These are phyloP conservation scores for Sporothrix pseudoabietina DNA, from an alignment of 2,329 filamentous ascomycete species.

Conservation along the genomic window DNA sequence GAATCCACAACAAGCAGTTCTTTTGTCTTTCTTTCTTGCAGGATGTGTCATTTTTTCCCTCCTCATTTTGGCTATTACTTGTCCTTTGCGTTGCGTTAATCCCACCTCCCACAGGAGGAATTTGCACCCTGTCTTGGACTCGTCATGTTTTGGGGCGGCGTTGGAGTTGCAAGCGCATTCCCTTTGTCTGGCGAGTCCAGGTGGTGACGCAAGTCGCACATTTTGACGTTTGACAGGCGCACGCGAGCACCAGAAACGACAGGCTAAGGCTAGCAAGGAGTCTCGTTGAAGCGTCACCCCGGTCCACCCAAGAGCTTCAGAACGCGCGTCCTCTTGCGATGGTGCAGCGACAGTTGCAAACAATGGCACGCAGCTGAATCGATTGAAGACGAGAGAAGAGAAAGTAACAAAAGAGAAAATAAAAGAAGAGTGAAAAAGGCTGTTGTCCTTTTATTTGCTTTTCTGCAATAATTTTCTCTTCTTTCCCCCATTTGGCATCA, in stretches of 20 bases:
- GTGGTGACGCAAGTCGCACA: constrained; percentile 6
- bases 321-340: constrained; percentile 4
- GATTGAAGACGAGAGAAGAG: background rate
- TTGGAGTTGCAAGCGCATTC: background rate
- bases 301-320: background rate
- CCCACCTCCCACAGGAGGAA: background rate
- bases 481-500: background rate
- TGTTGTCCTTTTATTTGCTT: background rate
- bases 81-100: background rate
- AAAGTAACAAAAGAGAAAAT: too few species aligned
- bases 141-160: background rate
- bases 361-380: background rate
- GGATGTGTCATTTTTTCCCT: background rate
- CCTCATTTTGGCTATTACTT: background rate
- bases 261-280: background rate
- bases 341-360: background rate
- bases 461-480: background rate
- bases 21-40: background rate
- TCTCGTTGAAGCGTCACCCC: background rate
- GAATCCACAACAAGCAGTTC: background rate
- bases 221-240: constrained; percentile 2
- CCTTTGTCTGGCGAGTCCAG: background rate
- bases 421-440: background rate
- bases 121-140: background rate
- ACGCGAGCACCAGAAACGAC: background rate